phyloP scores from a whole-genome alignment of 1,284 basidiomycete species.

The Pascua sp. region DNA sequence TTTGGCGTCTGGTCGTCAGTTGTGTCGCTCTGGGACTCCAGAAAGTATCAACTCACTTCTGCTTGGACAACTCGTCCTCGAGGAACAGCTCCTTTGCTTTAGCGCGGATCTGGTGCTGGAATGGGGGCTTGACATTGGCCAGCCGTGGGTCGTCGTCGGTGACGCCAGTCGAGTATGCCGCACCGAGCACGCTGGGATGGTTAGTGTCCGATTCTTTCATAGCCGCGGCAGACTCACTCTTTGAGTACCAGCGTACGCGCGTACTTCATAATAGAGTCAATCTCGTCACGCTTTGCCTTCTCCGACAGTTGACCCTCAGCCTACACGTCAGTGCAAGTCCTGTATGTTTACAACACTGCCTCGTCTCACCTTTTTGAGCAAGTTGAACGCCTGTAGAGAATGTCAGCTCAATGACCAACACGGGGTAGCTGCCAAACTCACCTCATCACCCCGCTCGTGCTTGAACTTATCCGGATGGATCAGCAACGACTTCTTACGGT shows the following conservation, averaged over 20 bases:
- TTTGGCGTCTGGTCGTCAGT: conserved; percentile 7
- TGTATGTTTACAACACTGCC: background rate
- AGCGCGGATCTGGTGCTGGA: conserved; percentile 50
- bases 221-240: conserved; percentile 39
- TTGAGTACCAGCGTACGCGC: conserved; percentile 43
- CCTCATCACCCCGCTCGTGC: conserved; percentile 53
- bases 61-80: conserved; percentile 56
- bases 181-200: conserved; percentile 32
- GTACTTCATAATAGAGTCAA: conserved; percentile 49
- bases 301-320: conserved; percentile 47
- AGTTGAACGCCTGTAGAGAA: conserved; percentile 53
- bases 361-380: conserved; percentile 54
- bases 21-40: no score
- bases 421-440: conserved; percentile 24
- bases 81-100: conserved; percentile 56
- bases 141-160: conserved; percentile 50
- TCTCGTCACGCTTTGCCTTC: conserved; percentile 37
- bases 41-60: conserved; percentile 40
- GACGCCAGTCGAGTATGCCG: conserved; percentile 42
- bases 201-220: conserved; percentile 41
- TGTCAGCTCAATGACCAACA: background rate
- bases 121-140: conserved; percentile 46
- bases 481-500: conserved; percentile 56
- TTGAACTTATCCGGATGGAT: conserved; percentile 60
- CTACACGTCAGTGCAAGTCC: conserved; percentile 22